Evolutionary conservation across 2,329 filamentous ascomycete genomes (phyloP), one percentile per base, ranked within the genome.

Genomic region (Coniochaeta sp.): DNA sequence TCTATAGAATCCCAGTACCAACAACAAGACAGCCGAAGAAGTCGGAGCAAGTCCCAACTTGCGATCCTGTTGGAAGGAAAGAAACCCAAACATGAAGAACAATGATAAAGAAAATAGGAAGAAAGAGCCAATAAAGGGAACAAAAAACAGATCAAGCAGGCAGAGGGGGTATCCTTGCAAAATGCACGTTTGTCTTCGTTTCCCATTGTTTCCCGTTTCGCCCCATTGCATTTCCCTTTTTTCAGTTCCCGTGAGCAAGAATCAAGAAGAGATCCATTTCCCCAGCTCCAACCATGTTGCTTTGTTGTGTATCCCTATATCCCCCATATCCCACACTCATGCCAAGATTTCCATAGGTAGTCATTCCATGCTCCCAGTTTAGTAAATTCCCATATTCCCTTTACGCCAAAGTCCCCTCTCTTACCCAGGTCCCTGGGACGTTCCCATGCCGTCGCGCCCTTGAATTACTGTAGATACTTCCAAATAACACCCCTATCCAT

Each of bases 81-180:
- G 26, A 53, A 59, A 55, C 49, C 20, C 51, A 53, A 49, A 51
- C 28, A 52, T 35, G 31, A 48, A 49, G 31, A 20, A 24, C 49
- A 50, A 55, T 57, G 13, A 53, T 52, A 53, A 53, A 31, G 49
- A 45, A 26, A 52, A 46, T 46, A 46, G 51, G 42, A 53, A 52
- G 51, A 32, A 51, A 52, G n/a, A 51, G 53, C 55, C 46, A 58
- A 45, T 51, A 48, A 50, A 58, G 50, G 30, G 52, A 56, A 54
- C 48, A 47, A 53, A 53, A 53, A 55, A 50, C 20, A 55, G 31
- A 53, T 50, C 22, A 49, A 48, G 42, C 28, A 48, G 50, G 38
- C 38, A 32, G 32, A 48, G 33, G 56, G n/a, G 52, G 14, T 56
- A 55, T 46, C 40, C 47, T 49, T 38, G 48, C 51, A 48, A 50